Evolutionary conservation across 441 rosid species (phyloP), one percentile per base, ranked within the genome.

Genomic region (Eutrema salsugineum): DNA sequence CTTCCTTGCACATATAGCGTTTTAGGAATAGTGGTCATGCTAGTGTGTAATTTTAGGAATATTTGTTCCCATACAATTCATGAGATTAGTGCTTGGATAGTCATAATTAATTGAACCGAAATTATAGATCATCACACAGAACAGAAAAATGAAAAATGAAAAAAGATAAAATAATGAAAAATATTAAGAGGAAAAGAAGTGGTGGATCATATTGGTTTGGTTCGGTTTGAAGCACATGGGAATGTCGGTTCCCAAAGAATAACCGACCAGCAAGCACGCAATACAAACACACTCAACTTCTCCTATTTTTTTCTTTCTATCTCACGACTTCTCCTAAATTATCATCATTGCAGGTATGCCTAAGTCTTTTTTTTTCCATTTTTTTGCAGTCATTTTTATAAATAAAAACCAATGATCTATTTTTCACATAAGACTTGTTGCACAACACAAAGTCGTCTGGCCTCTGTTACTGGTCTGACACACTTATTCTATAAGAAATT

Each of bases 211-310:
- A 59, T 33, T 58, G 73, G 72, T 50, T 67, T 51, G 54, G 60
- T 58, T 66, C 71, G 71, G 77, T 73, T 74, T 11, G 6, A 9
- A 24, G 30, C 56, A 66, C 68, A 66, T 74, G 73, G 48, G 68
- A 59, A 59, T 67, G 73, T 74, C 68, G 44, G 56, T 59, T 59
- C 62, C 36, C 30, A 22, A n/a, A 49, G 39, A 58, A 39, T 66
- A 66, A 66, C 71, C 66, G 77, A 46, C 59, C 55, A 71, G 20
- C 50, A 55, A 55, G 58, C 47, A 44, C 40, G 8, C 44, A n/a
- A 42, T 24, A 19, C 44, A 40, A 30, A 30, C 11, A 42, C 40
- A 17, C 16, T 24, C 50, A 6, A 47, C 32, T 11, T 59, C 24
- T 68, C 24, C 16, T 17, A 48, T 47, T 28, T n/a, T n/a, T n/a